A percentile compares a stretch with the other conserved stretches of the same genome.
Conservation (phyloP, 78 protist genomes). For the Trichosphaerium sp. region DNA sequence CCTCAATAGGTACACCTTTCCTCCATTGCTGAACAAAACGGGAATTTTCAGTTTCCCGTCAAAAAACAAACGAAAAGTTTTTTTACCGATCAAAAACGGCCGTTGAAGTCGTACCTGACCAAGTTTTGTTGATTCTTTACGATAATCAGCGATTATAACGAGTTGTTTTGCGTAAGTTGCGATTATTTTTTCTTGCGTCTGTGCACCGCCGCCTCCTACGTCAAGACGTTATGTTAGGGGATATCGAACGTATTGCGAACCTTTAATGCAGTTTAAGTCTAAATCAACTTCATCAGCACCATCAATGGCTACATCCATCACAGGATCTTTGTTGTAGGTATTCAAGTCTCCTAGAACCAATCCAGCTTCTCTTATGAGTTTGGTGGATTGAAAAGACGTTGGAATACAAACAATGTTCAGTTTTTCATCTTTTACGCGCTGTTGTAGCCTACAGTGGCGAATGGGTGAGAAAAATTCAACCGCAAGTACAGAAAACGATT, state of each 20-base stretch:
- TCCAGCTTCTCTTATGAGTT: conserved; percentile 21
- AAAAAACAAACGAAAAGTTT: neutral
- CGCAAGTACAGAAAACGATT: too few species aligned
- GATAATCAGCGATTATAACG: conserved; percentile 61
- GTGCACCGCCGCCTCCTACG: conserved; percentile 29
- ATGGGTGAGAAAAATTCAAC: neutral
- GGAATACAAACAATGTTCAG: conserved; percentile 53
- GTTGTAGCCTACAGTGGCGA: neutral
- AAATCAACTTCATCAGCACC: conserved; percentile 72
- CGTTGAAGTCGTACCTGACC: conserved; percentile 38
- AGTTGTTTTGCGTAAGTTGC: conserved; percentile 37
- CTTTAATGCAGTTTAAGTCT: conserved; percentile 55
- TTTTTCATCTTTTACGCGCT: conserved; percentile 22
- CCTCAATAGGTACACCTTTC: conserved; percentile 75
- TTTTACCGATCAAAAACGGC: too few species aligned
- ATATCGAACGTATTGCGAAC: conserved; percentile 41
- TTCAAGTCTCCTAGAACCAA: conserved; percentile 41
- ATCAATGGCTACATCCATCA: conserved; percentile 64
- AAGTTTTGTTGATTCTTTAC: conserved; percentile 35
- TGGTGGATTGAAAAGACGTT: conserved; percentile 69
- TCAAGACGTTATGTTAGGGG: neutral
- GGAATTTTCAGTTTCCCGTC: neutral
- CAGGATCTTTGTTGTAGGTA: conserved; percentile 20
- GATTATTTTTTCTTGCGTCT: conserved; percentile 61
- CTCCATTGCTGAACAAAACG: conserved; percentile 25